Percentiles rank a stretch among this genome's conserved stretches.
Evolutionary conservation across 1,284 basidiomycete genomes (phyloP).

Genomic region (Singerocomus inundabilis): DNA sequence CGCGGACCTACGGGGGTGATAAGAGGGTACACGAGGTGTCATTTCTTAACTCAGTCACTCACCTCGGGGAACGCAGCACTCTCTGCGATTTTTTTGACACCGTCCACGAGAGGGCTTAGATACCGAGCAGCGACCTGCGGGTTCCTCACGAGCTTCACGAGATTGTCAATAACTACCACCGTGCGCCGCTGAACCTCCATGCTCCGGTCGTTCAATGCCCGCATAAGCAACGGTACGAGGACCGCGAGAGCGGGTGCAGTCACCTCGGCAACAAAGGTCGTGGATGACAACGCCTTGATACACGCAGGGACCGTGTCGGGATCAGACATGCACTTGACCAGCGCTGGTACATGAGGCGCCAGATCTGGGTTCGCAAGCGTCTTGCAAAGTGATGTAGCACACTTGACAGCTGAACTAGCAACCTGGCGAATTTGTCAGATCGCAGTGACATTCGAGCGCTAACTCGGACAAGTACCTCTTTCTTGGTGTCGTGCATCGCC

Average conservation of each 20-base stretch:
- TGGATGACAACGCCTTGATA: constrained; percentile 93
- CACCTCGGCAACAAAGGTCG: constrained; percentile 97
- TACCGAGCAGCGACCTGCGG: constrained; percentile 89
- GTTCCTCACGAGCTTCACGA: constrained; percentile 96
- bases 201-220: constrained; percentile 93
- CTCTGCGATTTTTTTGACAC: constrained; percentile 88
- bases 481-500: constrained; percentile 97
- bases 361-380: constrained; percentile 96
- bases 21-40: constrained; percentile 13
- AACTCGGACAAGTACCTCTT: constrained; percentile 63
- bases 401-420: constrained; percentile 85
- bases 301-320: constrained; percentile 86
- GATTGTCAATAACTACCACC: constrained; percentile 94
- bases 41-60: constrained; percentile 18
- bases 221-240: constrained; percentile 88
- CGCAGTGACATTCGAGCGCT: neutral
- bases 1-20: constrained; percentile 64
- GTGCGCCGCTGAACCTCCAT: constrained; percentile 91
- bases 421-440: constrained; percentile 55
- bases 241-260: constrained; percentile 95
- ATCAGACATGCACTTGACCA: constrained; percentile 95
- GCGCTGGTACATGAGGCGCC: constrained; percentile 82
- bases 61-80: constrained; percentile 97
- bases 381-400: constrained; percentile 88
- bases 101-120: constrained; percentile 85